These are phyloP conservation scores for Exophiala calicioides DNA, from an alignment of 2,329 filamentous ascomycete species.

Conservation along the genomic window DNA sequence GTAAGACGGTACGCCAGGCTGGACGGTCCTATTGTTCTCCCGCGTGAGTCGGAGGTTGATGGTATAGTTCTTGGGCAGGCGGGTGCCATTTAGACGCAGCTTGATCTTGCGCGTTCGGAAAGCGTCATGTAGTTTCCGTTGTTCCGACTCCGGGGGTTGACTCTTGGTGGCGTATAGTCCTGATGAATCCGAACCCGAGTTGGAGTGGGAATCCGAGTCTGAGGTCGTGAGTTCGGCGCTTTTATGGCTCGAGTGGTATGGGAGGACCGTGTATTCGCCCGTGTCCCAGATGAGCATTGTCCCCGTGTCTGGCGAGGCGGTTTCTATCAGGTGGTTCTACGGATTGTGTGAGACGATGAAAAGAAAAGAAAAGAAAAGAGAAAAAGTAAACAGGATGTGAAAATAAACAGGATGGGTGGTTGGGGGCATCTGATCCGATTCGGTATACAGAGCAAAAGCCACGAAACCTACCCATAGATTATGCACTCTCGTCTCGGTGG, in stretches of 20 bases:
- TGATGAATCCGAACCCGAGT: no score
- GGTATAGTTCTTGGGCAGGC: constrained; percentile 57
- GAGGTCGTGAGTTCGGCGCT: constrained; percentile 1
- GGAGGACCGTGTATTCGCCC: constrained; percentile 59
- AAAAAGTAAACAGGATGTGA: background rate
- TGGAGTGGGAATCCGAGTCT: constrained; percentile 34
- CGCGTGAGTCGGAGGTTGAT: constrained; percentile 56
- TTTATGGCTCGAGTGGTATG: constrained; percentile 38
- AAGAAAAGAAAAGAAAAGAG: constrained; percentile 28
- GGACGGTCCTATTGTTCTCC: constrained; percentile 42
- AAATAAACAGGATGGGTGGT: no score
- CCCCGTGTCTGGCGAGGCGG: constrained; percentile 55
- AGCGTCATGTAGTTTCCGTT: constrained; percentile 51
- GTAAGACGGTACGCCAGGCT: constrained; percentile 32
- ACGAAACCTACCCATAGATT: constrained; percentile 53
- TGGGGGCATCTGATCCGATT: no score
- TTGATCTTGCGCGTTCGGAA: constrained; percentile 60
- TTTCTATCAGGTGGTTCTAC: constrained; percentile 62
- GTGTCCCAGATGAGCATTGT: constrained; percentile 66
- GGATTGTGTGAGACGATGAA: constrained; percentile 29
- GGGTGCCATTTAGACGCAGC: constrained; percentile 56
- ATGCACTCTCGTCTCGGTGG: constrained; percentile 63
- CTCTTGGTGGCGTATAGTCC: no score
- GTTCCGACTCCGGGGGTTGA: constrained; percentile 36
- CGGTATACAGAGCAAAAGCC: background rate